Percentiles rank a stretch among this genome's conserved stretches.
Conservation (phyloP, 2,329 filamentous ascomycete species). For the Botrytis cinerea region DNA sequence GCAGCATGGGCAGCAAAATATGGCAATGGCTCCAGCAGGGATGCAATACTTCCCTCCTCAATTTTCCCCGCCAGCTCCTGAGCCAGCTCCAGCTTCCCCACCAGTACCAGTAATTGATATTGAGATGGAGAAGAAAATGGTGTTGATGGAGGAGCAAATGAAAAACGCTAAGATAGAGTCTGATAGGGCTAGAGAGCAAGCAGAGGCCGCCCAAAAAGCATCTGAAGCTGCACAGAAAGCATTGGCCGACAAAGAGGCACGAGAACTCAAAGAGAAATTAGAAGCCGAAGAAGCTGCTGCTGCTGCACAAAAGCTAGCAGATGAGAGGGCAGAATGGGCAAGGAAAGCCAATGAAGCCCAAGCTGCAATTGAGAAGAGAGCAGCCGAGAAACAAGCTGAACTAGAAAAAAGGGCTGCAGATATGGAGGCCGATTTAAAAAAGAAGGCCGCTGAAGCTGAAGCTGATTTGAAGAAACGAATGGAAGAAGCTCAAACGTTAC, state of each 20-base stretch:
- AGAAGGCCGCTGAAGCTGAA: constrained; percentile 30
- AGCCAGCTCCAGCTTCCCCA: constrained; percentile 27
- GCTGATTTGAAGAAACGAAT: constrained; percentile 30
- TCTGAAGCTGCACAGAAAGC: constrained; percentile 45
- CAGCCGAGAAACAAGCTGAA: constrained; percentile 28
- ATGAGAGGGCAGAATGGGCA: constrained; percentile 48
- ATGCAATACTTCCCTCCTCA: constrained; percentile 35
- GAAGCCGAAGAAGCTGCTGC: constrained; percentile 41
- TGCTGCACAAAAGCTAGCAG: constrained; percentile 48
- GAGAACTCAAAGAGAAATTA: constrained; percentile 38
- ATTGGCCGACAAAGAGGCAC: constrained; percentile 46
- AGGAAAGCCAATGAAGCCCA: constrained; percentile 48
- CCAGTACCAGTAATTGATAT: constrained; percentile 29
- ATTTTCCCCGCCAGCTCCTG: constrained; percentile 34
- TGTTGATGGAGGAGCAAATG: constrained; percentile 62
- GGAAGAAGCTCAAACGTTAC: constrained; percentile 28
- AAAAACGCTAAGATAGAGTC: constrained; percentile 45
- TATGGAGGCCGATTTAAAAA: constrained; percentile 24
- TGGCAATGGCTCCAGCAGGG: constrained; percentile 19
- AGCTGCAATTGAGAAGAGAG: constrained; percentile 32
- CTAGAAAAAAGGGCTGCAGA: constrained; percentile 25
- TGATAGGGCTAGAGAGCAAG: constrained; percentile 42
- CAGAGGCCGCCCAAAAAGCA: constrained; percentile 38
- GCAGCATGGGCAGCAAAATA: constrained; percentile 13
- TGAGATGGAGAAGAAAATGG: constrained; percentile 54